Percentiles rank a stretch among this genome's conserved stretches.
These are phyloP conservation scores for Zygosaccharomyces siamensis DNA, from an alignment of 805 yeast species.

Conservation along the genomic window DNA sequence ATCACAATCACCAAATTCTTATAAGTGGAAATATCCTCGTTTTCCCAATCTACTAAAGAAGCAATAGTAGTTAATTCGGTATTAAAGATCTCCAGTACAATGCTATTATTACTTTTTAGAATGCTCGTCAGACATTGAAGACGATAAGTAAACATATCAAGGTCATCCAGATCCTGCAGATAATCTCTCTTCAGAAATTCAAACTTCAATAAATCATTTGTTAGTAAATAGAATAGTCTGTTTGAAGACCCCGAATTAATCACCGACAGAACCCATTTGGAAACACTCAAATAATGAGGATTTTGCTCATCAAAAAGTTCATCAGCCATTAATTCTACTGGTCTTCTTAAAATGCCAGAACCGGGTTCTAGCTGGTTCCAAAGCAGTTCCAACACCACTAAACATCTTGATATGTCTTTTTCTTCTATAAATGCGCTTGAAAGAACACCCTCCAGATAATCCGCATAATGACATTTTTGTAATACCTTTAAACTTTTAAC, in stretches of 20 bases:
- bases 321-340: constrained; percentile 65
- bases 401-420: constrained; percentile 37
- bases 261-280: constrained; percentile 46
- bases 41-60: constrained; percentile 28
- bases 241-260: constrained; percentile 52
- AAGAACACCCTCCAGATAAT: constrained; percentile 69
- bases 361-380: constrained; percentile 65
- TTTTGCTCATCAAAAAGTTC: constrained; percentile 45
- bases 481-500: constrained; percentile 61
- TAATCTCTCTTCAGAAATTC: constrained; percentile 31
- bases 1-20: constrained; percentile 49
- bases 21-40: constrained; percentile 52
- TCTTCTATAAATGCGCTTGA: constrained; percentile 48
- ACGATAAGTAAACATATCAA: constrained; percentile 58
- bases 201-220: constrained; percentile 48
- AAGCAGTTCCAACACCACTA: constrained; percentile 55
- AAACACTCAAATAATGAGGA: constrained; percentile 40
- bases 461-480: constrained; percentile 46
- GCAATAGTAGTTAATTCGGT: constrained; percentile 57
- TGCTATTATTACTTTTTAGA: constrained; percentile 42
- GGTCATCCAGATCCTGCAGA: constrained; percentile 50
- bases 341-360: constrained; percentile 44
- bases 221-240: constrained; percentile 54
- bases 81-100: constrained; percentile 45
- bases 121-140: constrained; percentile 50